Percentiles rank a stretch among this genome's conserved stretches.
phyloP scores from a whole-genome alignment of 148 eudicot genomes.

The Spergularia bocconei region DNA sequence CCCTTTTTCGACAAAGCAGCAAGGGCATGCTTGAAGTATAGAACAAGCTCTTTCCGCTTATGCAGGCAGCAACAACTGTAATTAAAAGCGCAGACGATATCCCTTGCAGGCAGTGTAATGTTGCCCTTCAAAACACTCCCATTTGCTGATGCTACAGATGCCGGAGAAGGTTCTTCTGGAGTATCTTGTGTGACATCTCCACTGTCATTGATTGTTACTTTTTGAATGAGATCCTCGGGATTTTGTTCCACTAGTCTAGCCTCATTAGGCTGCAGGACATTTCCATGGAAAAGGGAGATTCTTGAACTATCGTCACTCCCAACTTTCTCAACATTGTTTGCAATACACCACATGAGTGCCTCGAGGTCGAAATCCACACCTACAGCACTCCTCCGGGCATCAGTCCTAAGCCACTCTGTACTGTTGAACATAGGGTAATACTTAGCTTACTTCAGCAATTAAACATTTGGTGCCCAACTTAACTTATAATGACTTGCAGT shows the following conservation, averaged over 20 bases:
- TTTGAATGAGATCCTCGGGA: constrained; percentile 39
- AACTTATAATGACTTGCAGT: too few relatives aligned
- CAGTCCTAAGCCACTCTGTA: constrained; percentile 85
- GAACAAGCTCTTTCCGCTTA: constrained; percentile 68
- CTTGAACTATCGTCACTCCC: constrained; percentile 65
- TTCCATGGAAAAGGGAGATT: constrained; percentile 83
- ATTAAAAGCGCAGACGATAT: constrained; percentile 92
- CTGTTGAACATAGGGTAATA: constrained; percentile 43
- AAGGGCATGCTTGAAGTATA: constrained; percentile 75
- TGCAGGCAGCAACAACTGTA: constrained; percentile 99
- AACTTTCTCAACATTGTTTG: constrained; percentile 63
- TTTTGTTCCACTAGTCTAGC: constrained; percentile 52
- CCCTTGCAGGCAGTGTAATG: constrained; percentile 52
- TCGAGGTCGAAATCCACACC: constrained; percentile 90
- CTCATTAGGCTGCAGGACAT: constrained; percentile 74
- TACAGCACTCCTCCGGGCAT: constrained; percentile 81
- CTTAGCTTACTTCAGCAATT: background rate
- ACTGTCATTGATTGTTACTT: constrained; percentile 31
- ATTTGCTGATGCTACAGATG: constrained; percentile 19
- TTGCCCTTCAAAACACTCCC: constrained; percentile 35
- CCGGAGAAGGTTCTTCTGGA: constrained; percentile 25
- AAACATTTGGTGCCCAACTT: background rate
- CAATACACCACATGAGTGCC: constrained; percentile 89
- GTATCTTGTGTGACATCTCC: constrained; percentile 26
- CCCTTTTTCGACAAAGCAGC: constrained; percentile 61